Evolutionary conservation across 73 alveolate species (phyloP), one percentile per base, ranked within the genome.

Genomic region (Paramecium pentaurelia): DNA sequence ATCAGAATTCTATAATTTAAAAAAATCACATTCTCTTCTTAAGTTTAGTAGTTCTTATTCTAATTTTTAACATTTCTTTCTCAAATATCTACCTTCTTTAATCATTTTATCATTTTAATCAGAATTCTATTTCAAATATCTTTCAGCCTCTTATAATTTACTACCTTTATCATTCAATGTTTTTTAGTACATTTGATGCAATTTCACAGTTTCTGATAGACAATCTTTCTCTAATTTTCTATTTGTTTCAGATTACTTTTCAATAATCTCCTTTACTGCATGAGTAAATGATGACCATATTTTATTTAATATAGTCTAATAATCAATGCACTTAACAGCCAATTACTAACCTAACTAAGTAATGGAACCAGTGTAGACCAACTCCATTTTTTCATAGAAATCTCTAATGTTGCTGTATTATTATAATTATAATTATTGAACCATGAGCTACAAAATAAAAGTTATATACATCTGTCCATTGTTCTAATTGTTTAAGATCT

Each of bases 331-430:
- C 45, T 80, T 80, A 6, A 49, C 7, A 10, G 91, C 47, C 18
- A 80, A 51, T 42, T 80, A 25, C 14, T 40, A 12, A 45, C 73
- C 44, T 47, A 80, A 22, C 38, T 80, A 36, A 45, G 71, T 44
- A 32, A 80, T 28, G 36, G 91, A 40, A 8, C 91, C 91, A 80
- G 91, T 80, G 58, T 80, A 80, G 37, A 80, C 58, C 44, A 80
- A 28, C 30, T 80, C 91, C 75, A 80, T 45, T 80, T 80, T 80
- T 25, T 80, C 58, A 49, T 80, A 80, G 32, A 80, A 80, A 22
- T 80, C 91, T 6, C 58, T 10, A 25, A 80, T 80, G 28, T 47
- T 80, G 44, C 58, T 47, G 30, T 80, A 80, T 16, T 80, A 3
- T 36, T 80, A 32, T 44, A n/a, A 25, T 40, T 28, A 36, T 25